Evolutionary conservation across 1,284 basidiomycete genomes (phyloP).

Genomic region (Athelia sp.): DNA sequence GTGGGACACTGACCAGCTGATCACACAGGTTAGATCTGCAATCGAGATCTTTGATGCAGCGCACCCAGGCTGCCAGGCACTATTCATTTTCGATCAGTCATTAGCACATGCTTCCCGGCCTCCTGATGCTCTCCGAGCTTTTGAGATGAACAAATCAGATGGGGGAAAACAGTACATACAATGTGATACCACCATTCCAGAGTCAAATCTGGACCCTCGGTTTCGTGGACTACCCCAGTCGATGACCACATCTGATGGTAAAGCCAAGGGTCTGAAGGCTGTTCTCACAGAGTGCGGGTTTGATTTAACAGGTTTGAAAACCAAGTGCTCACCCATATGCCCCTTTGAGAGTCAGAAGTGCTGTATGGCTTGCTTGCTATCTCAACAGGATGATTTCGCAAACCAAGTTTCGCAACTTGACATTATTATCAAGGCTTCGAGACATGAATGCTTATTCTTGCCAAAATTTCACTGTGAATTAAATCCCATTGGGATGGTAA

Average conservation of each 20-base stretch:
- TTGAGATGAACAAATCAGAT: conserved; percentile 27
- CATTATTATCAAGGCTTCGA: conserved; percentile 4
- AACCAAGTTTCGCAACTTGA: conserved; percentile 13
- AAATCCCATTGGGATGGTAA: conserved; percentile 10
- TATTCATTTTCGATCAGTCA: conserved; percentile 31
- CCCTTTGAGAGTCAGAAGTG: conserved; percentile 17
- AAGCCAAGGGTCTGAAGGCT: conserved; percentile 25
- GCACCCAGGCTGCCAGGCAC: conserved; percentile 17
- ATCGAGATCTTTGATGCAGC: conserved; percentile 16
- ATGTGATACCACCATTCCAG: conserved; percentile 24
- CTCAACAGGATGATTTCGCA: conserved; percentile 16
- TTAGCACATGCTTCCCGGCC: conserved; percentile 23
- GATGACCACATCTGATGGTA: conserved; percentile 23
- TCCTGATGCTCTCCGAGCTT: conserved; percentile 23
- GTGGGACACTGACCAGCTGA: conserved; percentile 21
- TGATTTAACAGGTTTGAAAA: conserved; percentile 13
- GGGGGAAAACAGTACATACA: conserved; percentile 17
- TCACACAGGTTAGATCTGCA: conserved; percentile 13
- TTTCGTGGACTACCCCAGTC: conserved; percentile 19
- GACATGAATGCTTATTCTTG: conserved; percentile 12
- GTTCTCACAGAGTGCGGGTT: conserved; percentile 30
- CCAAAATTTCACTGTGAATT: conserved; percentile 21
- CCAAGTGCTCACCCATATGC: conserved; percentile 26
- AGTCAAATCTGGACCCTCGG: conserved; percentile 17
- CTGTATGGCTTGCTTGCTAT: conserved; percentile 18